Evolutionary conservation across 768 basidiomycete genomes (phyloP).

Genomic region (Mrakia blollopis): DNA sequence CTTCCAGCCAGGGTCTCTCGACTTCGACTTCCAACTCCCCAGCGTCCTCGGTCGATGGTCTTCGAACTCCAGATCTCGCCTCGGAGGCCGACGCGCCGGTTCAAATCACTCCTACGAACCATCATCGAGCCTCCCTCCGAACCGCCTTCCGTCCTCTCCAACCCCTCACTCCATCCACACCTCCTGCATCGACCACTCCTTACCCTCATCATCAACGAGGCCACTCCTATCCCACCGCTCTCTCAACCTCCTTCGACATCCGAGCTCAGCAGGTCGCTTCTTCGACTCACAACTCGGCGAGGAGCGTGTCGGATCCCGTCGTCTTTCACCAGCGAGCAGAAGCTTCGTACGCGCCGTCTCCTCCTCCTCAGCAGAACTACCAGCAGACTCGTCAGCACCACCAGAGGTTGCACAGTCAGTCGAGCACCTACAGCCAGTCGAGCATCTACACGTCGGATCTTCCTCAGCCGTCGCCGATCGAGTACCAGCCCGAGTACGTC

Average conservation of each 20-base stretch:
- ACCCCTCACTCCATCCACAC: not conserved
- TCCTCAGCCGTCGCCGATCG: not conserved
- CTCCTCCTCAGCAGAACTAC: not conserved
- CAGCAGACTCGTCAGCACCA: conserved; percentile 5
- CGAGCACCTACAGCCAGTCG: not conserved
- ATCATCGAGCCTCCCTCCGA: conserved; percentile 7
- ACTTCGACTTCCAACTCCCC: conserved; percentile 3
- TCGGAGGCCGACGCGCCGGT: not conserved
- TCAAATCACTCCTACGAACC: conserved; percentile 10
- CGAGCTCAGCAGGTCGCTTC: not conserved
- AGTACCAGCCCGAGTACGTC: no score
- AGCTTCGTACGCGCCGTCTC: not conserved
- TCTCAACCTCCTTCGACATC: not conserved
- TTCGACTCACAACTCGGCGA: not conserved
- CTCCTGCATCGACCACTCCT: not conserved
- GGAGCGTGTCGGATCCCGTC: conserved; percentile 1
- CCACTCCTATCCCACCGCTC: not conserved
- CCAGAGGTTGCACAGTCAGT: conserved; percentile 16
- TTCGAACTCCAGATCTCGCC: not conserved
- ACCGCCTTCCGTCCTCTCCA: not conserved
- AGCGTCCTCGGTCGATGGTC: not conserved
- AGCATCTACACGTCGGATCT: not conserved
- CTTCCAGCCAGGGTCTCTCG: not conserved
- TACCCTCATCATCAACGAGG: not conserved
- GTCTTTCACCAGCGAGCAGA: not conserved